Conservation (phyloP, 139 green algal genomes). For the Chlorella sp. region DNA sequence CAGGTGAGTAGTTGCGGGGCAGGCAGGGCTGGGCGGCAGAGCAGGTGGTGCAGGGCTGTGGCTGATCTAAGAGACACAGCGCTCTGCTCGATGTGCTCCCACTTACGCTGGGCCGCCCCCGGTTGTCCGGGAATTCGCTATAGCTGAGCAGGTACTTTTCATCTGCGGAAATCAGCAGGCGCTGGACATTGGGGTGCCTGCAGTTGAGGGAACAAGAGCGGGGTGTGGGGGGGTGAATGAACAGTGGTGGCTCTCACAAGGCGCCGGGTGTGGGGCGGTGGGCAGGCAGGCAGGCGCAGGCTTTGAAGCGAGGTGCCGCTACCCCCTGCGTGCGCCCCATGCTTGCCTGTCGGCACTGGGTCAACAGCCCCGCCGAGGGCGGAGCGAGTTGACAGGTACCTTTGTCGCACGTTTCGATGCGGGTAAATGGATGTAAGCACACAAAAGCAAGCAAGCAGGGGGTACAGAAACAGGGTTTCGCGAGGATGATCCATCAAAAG, state of each 20-base stretch:
- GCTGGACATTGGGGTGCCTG: slow-evolving; percentile 71
- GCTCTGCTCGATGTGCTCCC: background rate
- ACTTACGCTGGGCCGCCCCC: slow-evolving; percentile 10
- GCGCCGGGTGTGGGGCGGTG: background rate
- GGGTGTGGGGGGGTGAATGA: background rate
- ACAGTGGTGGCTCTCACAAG: too few relatives aligned
- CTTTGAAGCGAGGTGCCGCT: too few relatives aligned
- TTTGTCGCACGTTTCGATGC: too few relatives aligned
- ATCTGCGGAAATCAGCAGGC: slow-evolving; percentile 89
- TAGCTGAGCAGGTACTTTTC: slow-evolving; percentile 93
- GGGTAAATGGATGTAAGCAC: too few relatives aligned
- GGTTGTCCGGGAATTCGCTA: slow-evolving; percentile 47
- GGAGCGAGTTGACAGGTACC: background rate
- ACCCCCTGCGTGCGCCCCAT: too few relatives aligned
- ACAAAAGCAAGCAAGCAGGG: too few relatives aligned
- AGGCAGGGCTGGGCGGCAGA: background rate
- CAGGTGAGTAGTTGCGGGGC: too few relatives aligned
- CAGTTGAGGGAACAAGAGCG: background rate
- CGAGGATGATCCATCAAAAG: too few relatives aligned
- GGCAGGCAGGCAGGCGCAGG: background rate
- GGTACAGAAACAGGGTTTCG: too few relatives aligned
- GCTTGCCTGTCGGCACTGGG: too few relatives aligned
- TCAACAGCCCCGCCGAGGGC: background rate
- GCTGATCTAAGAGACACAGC: background rate
- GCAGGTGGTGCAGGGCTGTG: background rate